Conservation (phyloP, 495 filamentous ascomycete species). For the Mytilinidion resinicola region DNA sequence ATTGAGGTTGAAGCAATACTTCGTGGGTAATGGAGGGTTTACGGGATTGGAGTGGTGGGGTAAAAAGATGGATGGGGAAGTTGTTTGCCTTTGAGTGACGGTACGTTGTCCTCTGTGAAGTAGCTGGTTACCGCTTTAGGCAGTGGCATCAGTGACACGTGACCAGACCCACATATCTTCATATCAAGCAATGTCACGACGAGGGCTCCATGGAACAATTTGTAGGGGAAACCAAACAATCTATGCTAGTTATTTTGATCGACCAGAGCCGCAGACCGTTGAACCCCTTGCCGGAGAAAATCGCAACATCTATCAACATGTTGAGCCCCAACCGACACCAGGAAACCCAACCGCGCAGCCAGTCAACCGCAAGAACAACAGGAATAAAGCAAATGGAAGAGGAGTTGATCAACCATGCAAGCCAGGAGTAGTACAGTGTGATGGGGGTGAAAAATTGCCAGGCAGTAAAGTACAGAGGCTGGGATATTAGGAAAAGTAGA, state of each 20-base stretch:
- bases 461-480: slow-evolving; percentile 54
- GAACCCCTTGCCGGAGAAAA: slow-evolving; percentile 9
- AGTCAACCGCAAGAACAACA: slow-evolving; percentile 13
- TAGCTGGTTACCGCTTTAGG: background rate
- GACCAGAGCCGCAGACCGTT: slow-evolving; percentile 13
- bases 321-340: slow-evolving; percentile 1
- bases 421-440: slow-evolving; percentile 37
- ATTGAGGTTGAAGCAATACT: background rate
- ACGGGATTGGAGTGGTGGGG: background rate
- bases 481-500: slow-evolving; percentile 5
- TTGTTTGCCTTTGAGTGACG: background rate
- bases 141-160: slow-evolving; percentile 1
- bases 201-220: background rate
- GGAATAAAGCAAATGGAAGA: slow-evolving; percentile 17
- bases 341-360: slow-evolving; percentile 10
- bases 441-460: slow-evolving; percentile 43
- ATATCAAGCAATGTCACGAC: background rate
- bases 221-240: slow-evolving; percentile 5
- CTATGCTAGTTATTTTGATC: slow-evolving; percentile 15
- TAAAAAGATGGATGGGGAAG: background rate
- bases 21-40: background rate
- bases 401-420: slow-evolving; percentile 30
- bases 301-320: slow-evolving; percentile 15
- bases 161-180: background rate
- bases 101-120: background rate